Evolutionary conservation across 2,329 filamentous ascomycete genomes (phyloP).

Genomic region (Acrodontium crateriforme): DNA sequence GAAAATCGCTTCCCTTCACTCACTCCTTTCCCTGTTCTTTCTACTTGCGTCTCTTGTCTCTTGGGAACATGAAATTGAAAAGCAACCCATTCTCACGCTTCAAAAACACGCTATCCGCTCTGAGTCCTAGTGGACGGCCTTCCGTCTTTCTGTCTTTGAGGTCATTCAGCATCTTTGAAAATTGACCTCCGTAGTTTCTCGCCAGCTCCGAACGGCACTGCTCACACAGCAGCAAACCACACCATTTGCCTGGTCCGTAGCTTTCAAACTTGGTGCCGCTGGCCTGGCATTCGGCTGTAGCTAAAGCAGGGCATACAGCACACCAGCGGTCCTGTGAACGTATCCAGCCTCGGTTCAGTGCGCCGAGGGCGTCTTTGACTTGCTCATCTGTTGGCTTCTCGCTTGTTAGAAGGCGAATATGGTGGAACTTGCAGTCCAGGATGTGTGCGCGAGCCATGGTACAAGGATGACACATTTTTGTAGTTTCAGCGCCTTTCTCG

Average conservation of each 20-base stretch:
- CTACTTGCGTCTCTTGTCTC: too few relatives aligned
- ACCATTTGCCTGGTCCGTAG: slow-evolving; percentile 8
- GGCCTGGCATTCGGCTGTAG: slow-evolving; percentile 22
- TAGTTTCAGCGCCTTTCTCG: slow-evolving; percentile 20
- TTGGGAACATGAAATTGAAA: slow-evolving; percentile 8
- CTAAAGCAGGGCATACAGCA: slow-evolving; percentile 27
- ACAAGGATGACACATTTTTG: slow-evolving; percentile 27
- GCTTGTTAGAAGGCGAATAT: slow-evolving; percentile 15
- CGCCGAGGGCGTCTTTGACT: slow-evolving; percentile 14
- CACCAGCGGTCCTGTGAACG: slow-evolving; percentile 23
- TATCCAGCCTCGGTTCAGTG: slow-evolving; percentile 6
- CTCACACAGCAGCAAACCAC: slow-evolving; percentile 21
- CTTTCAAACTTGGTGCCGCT: slow-evolving; percentile 2
- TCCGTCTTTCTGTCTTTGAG: slow-evolving; percentile 7
- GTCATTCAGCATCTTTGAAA: slow-evolving; percentile 13
- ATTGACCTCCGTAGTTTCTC: slow-evolving; percentile 8
- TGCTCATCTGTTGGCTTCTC: slow-evolving; percentile 9
- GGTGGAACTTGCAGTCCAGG: slow-evolving; percentile 22
- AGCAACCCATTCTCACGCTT: slow-evolving; percentile 17
- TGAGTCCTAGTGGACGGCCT: slow-evolving; percentile 12
- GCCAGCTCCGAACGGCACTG: slow-evolving; percentile 13
- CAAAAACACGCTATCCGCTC: slow-evolving; percentile 23
- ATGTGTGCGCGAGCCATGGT: slow-evolving; percentile 22
- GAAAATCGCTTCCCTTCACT: too few relatives aligned
- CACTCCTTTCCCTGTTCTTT: too few relatives aligned